Conservation (phyloP, 345 rosid species). For the Raphanus raphanistrum region DNA sequence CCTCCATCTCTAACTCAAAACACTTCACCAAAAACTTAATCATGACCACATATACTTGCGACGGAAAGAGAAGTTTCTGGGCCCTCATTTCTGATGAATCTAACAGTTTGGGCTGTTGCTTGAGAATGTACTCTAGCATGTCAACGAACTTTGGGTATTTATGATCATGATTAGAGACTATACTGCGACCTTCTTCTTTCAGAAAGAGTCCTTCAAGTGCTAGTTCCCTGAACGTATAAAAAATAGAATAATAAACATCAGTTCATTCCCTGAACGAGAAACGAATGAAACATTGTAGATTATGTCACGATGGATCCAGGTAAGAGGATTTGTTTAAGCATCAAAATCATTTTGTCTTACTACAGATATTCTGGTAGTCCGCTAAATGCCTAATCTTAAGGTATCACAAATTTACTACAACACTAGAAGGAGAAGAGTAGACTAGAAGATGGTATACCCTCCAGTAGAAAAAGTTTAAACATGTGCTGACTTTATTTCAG, state of each 20-base stretch:
- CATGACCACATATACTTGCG: slow-evolving; percentile 73
- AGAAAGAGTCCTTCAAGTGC: slow-evolving; percentile 87
- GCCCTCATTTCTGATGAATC: slow-evolving; percentile 66
- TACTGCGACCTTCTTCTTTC: slow-evolving; percentile 50
- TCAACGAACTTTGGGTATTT: slow-evolving; percentile 69
- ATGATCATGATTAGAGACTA: slow-evolving; percentile 46
- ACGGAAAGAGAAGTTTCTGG: slow-evolving; percentile 77
- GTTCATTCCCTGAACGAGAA: slow-evolving; percentile 16
- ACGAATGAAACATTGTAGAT: slow-evolving; percentile 5
- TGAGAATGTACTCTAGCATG: slow-evolving; percentile 73
- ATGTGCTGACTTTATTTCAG: not conserved
- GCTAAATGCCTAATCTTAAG: slow-evolving; percentile 13
- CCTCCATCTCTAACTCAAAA: slow-evolving; percentile 74
- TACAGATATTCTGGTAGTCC: slow-evolving; percentile 2
- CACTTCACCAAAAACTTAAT: slow-evolving; percentile 77
- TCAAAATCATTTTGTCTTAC: slow-evolving; percentile 3
- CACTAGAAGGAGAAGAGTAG: slow-evolving; percentile 3
- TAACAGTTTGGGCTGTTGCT: slow-evolving; percentile 72
- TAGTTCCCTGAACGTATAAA: slow-evolving; percentile 60
- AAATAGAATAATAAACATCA: not conserved
- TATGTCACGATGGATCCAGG: slow-evolving; percentile 1
- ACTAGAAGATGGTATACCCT: slow-evolving; percentile 21
- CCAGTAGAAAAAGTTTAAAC: not conserved
- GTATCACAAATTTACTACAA: slow-evolving; percentile 19
- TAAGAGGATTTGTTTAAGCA: not conserved